Percentiles rank a stretch among this genome's conserved stretches.
These are phyloP conservation scores for Cicer arietinum DNA, from an alignment of 306 rosid species.

Conservation along the genomic window DNA sequence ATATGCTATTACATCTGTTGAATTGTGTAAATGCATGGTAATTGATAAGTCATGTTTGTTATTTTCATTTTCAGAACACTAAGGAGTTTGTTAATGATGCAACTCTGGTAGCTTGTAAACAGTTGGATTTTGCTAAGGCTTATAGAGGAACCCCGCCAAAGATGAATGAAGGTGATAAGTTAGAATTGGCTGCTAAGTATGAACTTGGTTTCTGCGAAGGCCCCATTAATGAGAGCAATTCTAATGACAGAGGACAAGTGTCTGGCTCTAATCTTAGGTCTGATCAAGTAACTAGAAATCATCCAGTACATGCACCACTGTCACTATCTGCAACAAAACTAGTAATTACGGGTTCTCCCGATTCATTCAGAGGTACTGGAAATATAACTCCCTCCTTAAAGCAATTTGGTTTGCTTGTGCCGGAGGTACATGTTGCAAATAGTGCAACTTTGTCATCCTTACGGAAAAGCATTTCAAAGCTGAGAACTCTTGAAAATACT, in stretches of 20 bases:
- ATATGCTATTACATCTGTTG: constrained; percentile 20
- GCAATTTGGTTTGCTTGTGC: constrained; percentile 39
- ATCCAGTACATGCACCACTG: constrained; percentile 42
- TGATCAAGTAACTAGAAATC: constrained; percentile 48
- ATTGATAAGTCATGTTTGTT: constrained; percentile 9
- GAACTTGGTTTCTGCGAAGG: constrained; percentile 44
- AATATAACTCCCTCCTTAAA: constrained; percentile 53
- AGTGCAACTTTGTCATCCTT: constrained; percentile 48
- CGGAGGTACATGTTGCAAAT: constrained; percentile 41
- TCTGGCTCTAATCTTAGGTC: constrained; percentile 39
- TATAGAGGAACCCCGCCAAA: constrained; percentile 42
- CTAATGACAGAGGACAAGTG: constrained; percentile 31
- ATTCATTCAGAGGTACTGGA: constrained; percentile 46
- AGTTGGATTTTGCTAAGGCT: constrained; percentile 44
- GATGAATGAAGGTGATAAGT: constrained; percentile 45
- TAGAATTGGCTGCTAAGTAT: constrained; percentile 41
- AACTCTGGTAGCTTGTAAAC: constrained; percentile 33
- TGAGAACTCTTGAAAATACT: constrained; percentile 54
- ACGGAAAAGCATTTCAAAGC: constrained; percentile 61
- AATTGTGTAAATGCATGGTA: constrained; percentile 25
- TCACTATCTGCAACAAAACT: constrained; percentile 43
- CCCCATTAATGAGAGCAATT: constrained; percentile 46
- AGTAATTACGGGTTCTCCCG: constrained; percentile 50
- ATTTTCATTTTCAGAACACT: constrained; percentile 55
- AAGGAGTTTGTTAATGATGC: constrained; percentile 44